Evolutionary conservation across 148 eudicot genomes (phyloP), one percentile per base, ranked within the genome.

Genomic region (Dianthus caryophyllus): DNA sequence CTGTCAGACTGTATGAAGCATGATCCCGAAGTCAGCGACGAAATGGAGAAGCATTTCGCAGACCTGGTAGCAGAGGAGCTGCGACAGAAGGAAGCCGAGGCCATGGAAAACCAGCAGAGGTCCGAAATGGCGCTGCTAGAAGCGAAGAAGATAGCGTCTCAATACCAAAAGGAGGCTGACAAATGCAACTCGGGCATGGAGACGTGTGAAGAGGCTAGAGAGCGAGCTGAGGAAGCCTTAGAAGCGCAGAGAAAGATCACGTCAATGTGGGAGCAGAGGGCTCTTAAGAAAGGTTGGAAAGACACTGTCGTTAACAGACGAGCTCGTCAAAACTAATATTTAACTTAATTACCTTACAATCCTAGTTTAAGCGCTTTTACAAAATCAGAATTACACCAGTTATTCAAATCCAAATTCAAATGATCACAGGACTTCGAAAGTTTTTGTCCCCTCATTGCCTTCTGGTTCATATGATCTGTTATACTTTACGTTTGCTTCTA

Each of bases 121-220:
- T 88, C 92, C 8, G 89, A 88, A 46, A 78, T 82, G 84, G 85
- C 85, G 16, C 71, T 87, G 16, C 84, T 91, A 1, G 93, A 88
- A 79, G 93, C 93, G 61, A 88, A 87, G 75, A 91, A 87, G 71
- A 20, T 87, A 22, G 80, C 97, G 5, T 88, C 97, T 21, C 87
- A 83, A 27, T 88, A 86, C 67, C 90, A 86, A 53, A 91, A 91
- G 39, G 92, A 88, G 63, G 96, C 92, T 17, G 96, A 91, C 49
- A 88, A 91, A 61, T 91, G 93, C 73, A 86, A 85, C 47, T 91
- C 90, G 0, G 90, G 97, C 14, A 91, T 91, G 97, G 90, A 86
- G 66, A 88, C 97, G 9, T 88, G 91, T 50, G 97, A 91, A 73
- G 92, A 84, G 72, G 97, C 97, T 11, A 81, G 91, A 72, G 92